Evolutionary conservation across 202 grass and related monocot genomes (phyloP), one percentile per base, ranked within the genome.

Genomic region (Brachypodium distachyon): DNA sequence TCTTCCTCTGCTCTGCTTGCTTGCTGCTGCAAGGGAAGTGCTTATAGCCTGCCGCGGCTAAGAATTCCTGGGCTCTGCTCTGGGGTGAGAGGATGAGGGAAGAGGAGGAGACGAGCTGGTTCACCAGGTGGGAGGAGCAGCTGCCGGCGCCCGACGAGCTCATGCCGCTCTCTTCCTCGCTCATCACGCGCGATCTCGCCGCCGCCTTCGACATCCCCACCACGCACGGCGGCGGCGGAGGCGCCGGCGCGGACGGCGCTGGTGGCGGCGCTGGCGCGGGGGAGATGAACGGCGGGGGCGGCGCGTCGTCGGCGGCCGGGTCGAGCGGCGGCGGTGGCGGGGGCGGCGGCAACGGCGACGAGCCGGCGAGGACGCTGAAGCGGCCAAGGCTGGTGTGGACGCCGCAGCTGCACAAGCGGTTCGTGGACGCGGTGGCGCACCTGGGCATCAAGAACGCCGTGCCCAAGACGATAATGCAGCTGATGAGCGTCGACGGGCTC

Each of bases 391-490:
- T 99, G 3, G 96, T 99, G 29, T 99, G 96, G 96, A 99, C 96
- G 74, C 96, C 96, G 81, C 96, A 95, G 85, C 96, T 99, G 14
- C 96, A 99, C 87, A 99, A 99, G 89, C 85, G 96, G 3, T 99
- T 99, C 62, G 96, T 99, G 5, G 96, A 99, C 67, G 96, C 96
- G 6, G 96, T 99, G 12, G 96, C 96, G 1, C 96, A 99, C 86
- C 89, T 99, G 3, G 96, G 92, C 48, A 99, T 99, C 86, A 99
- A 99, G 83, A 99, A 99, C 92, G 96, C 96, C 27, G 96, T 99
- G 57, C 96, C 96, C 65, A 99, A 99, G 90, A 99, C 96, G 39
- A 99, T 99, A 95, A 99, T 99, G 96, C 92, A 96, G 85, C 83
- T 99, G 48, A 99, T 99, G 96, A 99, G 96, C 80, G 96, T 99